Evolutionary conservation across 1,284 basidiomycete genomes (phyloP).

Genomic region (Trichosporon sp.): DNA sequence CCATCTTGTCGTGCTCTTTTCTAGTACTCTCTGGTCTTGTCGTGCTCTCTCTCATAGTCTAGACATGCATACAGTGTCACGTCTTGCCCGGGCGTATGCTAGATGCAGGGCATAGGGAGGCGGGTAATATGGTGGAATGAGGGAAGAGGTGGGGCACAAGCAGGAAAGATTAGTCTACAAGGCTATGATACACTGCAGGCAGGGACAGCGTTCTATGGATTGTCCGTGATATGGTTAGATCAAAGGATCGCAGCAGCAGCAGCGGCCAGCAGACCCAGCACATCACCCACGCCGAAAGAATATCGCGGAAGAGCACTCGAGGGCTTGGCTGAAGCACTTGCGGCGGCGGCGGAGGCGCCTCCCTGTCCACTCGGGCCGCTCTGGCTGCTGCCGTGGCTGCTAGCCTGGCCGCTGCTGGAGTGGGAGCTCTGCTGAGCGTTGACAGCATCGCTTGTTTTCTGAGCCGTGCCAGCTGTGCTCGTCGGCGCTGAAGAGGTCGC

Average conservation of each 20-base stretch:
- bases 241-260: not conserved
- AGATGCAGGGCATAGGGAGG: not conserved
- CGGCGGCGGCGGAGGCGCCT: not conserved
- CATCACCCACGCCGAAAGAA: not conserved
- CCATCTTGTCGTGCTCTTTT: no score
- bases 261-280: not conserved
- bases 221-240: not conserved
- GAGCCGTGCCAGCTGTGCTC: not conserved
- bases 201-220: not conserved
- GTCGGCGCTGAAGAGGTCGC: conserved; percentile 3
- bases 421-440: no score
- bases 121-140: not conserved
- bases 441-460: not conserved
- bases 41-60: no score
- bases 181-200: not conserved
- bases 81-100: not conserved
- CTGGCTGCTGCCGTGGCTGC: no score
- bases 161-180: not conserved
- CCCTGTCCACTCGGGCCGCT: no score
- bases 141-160: not conserved
- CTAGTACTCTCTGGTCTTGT: no score
- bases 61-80: not conserved
- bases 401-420: no score
- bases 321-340: not conserved
- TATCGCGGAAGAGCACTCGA: not conserved